A percentile compares a stretch with the other conserved stretches of the same genome.
Conservation (phyloP, 371 early-diverging fungal genomes). For the Rhizopus stolonifer region DNA sequence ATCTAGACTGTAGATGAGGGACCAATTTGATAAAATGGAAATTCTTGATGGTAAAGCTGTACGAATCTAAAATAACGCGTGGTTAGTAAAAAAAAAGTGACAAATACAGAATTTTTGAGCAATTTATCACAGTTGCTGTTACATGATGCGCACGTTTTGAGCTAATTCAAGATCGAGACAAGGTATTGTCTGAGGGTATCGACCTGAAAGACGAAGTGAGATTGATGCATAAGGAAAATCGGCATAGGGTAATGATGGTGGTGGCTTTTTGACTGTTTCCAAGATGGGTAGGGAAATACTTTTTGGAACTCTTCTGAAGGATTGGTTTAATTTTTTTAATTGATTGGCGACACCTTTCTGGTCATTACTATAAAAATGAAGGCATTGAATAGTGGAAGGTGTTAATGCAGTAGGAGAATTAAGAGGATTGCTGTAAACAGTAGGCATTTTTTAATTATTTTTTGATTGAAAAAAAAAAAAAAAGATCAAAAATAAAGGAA, state of each 20-base stretch:
- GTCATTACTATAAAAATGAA: conserved; percentile 21
- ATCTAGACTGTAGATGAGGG: conserved; percentile 37
- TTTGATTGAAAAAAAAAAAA: neutral
- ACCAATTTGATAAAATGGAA: conserved; percentile 30
- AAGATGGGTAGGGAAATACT: conserved; percentile 1
- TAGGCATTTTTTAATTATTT: neutral
- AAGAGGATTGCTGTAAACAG: neutral
- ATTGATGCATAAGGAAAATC: neutral
- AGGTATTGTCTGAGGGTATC: conserved; percentile 12
- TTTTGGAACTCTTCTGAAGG: neutral
- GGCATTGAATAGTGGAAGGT: conserved; percentile 29
- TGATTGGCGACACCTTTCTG: neutral
- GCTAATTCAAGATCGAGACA: conserved; percentile 28
- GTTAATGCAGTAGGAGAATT: conserved; percentile 5
- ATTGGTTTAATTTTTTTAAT: neutral
- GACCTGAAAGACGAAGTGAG: conserved; percentile 6
- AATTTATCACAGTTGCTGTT: conserved; percentile 1
- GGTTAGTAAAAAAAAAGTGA: neutral
- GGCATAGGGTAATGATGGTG: conserved; percentile 1
- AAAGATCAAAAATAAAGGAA: neutral
- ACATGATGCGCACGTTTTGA: conserved; percentile 24
- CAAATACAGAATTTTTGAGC: neutral
- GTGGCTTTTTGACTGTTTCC: neutral
- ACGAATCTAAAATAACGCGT: conserved; percentile 17
- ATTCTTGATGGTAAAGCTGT: conserved; percentile 25